Evolutionary conservation across 805 yeast genomes (phyloP).

Genomic region (Schwanniomyces vanrijiae): DNA sequence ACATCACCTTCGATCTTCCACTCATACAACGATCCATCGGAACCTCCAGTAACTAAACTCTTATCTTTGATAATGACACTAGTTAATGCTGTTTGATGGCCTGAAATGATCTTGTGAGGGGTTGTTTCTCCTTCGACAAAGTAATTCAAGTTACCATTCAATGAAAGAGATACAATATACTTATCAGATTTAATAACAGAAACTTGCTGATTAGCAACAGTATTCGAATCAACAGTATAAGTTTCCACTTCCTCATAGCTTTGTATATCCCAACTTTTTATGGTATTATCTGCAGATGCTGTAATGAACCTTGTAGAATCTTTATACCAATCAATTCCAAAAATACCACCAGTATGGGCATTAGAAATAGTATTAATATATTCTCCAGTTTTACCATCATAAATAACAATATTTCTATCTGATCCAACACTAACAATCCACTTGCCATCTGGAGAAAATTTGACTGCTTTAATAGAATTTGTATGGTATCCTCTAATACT

Average conservation of each 20-base stretch:
- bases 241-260: constrained; percentile 36
- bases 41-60: constrained; percentile 62
- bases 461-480: constrained; percentile 77
- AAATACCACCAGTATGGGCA: constrained; percentile 80
- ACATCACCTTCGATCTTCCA: constrained; percentile 47
- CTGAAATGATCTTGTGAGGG: constrained; percentile 49
- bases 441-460: constrained; percentile 79
- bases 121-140: constrained; percentile 40
- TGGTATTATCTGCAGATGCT: constrained; percentile 76
- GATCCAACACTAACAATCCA: constrained; percentile 78
- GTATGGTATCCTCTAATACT: constrained; percentile 74
- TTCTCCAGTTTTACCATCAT: constrained; percentile 89
- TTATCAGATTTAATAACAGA: constrained; percentile 71
- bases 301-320: constrained; percentile 64
- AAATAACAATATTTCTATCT: constrained; percentile 73
- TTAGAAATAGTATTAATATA: constrained; percentile 49
- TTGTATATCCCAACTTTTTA: constrained; percentile 63
- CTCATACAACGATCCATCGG: constrained; percentile 70
- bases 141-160: constrained; percentile 69
- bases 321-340: constrained; percentile 68
- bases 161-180: constrained; percentile 64
- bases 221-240: constrained; percentile 45
- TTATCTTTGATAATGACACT: constrained; percentile 40
- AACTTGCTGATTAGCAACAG: constrained; percentile 67
- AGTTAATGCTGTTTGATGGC: constrained; percentile 85